Evolutionary conservation across 768 basidiomycete species (phyloP), one percentile per base, ranked within the genome.

Genomic region (Mycena capillaripes): DNA sequence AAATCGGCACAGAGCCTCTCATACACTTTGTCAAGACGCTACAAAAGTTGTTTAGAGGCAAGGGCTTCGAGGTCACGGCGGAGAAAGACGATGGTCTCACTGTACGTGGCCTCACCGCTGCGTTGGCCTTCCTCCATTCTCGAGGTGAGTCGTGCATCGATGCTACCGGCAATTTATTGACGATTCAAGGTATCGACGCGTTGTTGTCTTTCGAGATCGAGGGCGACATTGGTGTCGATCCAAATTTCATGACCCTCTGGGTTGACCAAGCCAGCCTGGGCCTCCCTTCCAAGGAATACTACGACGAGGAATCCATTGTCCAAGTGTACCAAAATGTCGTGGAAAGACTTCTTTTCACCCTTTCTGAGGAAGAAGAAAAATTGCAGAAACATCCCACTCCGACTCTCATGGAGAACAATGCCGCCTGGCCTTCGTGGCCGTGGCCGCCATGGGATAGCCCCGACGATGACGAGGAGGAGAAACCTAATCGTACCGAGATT

Each of bases 251-350:
- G 91, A 87, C 88, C 0, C 85, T 96, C 17, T 96, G 94, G 93
- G 92, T 97, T 76, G 92, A 88, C 74, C 97, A 98, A 78, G 89
- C 94, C 3, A 84, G 82, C 10, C 85, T 97, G 17, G 95, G 95
- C 48, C 90, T 98, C 16, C 97, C 96, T 2, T 91, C 97, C 19
- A 97, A 97, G 93, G 96, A 97, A 83, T 98, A 99, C 80, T 99
- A 95, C 81, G 88, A 92, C 63, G 97, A 98, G 56, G 84, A 90
- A 65, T 80, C 84, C 0, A 88, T 95, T 42, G 81, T 90, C n/a
- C 85, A 88, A n/a, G 79, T 93, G 19, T 98, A 98, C 80, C 85
- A 87, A 68, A 81, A 84, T 48, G 91, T 95, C 27, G 82, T 97
- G 23, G 89, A 92, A 75, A 86, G 89, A 23, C 84, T 97, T 19